A percentile compares a stretch with the other conserved stretches of the same genome.
These are phyloP conservation scores for Wickerhamiella occidentalis DNA, from an alignment of 805 yeast species.

Conservation along the genomic window DNA sequence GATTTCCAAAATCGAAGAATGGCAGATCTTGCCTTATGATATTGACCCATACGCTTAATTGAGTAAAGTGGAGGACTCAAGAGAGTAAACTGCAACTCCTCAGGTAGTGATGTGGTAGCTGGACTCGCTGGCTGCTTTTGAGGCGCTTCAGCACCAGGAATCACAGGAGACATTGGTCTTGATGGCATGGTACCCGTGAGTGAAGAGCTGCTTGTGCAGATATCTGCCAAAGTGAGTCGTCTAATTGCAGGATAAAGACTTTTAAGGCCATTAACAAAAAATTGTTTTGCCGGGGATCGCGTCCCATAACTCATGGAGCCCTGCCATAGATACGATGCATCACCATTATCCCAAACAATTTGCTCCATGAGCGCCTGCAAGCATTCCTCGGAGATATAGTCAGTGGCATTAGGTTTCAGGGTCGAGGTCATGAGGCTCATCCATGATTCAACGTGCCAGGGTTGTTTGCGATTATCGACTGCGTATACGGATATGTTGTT, in stretches of 20 bases:
- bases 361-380: slow-evolving; percentile 23
- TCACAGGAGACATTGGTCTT: slow-evolving; percentile 2
- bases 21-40: slow-evolving; percentile 28
- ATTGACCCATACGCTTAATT: slow-evolving; percentile 22
- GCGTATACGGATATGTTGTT: background rate
- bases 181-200: background rate
- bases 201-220: background rate
- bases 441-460: slow-evolving; percentile 3
- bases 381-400: background rate
- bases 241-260: background rate
- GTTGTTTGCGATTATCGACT: background rate
- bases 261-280: slow-evolving; percentile 12
- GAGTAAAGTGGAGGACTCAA: slow-evolving; percentile 26
- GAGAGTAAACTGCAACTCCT: slow-evolving; percentile 13
- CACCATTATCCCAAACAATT: slow-evolving; percentile 29
- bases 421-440: background rate
- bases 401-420: background rate
- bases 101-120: background rate
- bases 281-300: background rate
- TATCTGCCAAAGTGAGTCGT: slow-evolving; percentile 7
- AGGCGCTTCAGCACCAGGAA: slow-evolving; percentile 8
- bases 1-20: slow-evolving; percentile 32
- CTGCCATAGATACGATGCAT: background rate
- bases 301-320: background rate
- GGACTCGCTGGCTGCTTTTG: background rate